A percentile compares a stretch with the other conserved stretches of the same genome.
phyloP scores from a whole-genome alignment of 371 early-diverging fungal genomes.

The Batrachochytrium dendrobatidis region DNA sequence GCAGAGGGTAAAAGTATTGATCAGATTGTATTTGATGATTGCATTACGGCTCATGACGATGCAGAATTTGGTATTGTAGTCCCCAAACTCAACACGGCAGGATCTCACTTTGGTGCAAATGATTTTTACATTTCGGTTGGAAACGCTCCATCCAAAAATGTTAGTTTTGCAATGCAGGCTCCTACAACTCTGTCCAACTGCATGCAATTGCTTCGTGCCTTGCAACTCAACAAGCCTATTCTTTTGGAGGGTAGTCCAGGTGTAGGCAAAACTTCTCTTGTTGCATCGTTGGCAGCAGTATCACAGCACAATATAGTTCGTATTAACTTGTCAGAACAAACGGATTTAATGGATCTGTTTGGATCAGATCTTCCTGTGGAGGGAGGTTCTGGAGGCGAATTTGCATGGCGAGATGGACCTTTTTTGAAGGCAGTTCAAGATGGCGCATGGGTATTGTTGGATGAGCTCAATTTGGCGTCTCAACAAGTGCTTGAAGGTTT shows the following conservation, averaged over 20 bases:
- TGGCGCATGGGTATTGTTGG: slow-evolving; percentile 98
- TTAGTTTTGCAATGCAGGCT: slow-evolving; percentile 76
- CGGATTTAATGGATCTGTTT: slow-evolving; percentile 98
- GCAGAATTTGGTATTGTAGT: slow-evolving; percentile 1
- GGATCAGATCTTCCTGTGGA: slow-evolving; percentile 96
- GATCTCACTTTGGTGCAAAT: slow-evolving; percentile 49
- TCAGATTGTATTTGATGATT: slow-evolving; percentile 1
- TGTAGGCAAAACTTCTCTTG: slow-evolving; percentile 96
- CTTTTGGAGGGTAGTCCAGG: slow-evolving; percentile 95
- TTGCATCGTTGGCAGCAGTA: slow-evolving; percentile 76
- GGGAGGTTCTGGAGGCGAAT: slow-evolving; percentile 65
- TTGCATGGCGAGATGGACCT: slow-evolving; percentile 96
- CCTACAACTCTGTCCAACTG: slow-evolving; percentile 87
- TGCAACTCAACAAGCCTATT: slow-evolving; percentile 85
- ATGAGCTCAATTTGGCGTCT: slow-evolving; percentile 98
- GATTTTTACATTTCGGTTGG: slow-evolving; percentile 77
- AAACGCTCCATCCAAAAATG: slow-evolving; percentile 15
- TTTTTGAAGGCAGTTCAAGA: slow-evolving; percentile 92
- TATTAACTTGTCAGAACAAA: slow-evolving; percentile 98
- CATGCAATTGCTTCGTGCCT: slow-evolving; percentile 87
- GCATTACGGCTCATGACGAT: neutral
- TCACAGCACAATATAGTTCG: slow-evolving; percentile 82
- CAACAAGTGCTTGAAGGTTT: slow-evolving; percentile 99
- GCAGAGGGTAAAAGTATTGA: slow-evolving; percentile 2
- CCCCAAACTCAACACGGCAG: neutral